Evolutionary conservation across 768 basidiomycete genomes (phyloP).

Genomic region (Ramaria sp.): DNA sequence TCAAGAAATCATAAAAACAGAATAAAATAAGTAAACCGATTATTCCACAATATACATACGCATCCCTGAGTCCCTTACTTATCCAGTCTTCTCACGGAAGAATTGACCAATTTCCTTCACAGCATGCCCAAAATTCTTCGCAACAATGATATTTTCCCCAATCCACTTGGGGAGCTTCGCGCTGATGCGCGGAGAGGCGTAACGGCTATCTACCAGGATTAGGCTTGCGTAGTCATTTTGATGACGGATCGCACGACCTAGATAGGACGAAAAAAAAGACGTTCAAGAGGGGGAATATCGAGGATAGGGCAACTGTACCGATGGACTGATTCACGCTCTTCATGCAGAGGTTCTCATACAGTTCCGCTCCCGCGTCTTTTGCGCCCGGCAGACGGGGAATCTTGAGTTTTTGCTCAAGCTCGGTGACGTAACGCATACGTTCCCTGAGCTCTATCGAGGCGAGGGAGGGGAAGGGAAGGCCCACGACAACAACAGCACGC

Average conservation of each 20-base stretch:
- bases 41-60: not conserved
- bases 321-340: conserved; percentile 96
- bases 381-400: conserved; percentile 25
- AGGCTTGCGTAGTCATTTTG: conserved; percentile 86
- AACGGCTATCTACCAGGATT: conserved; percentile 79
- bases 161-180: conserved; percentile 91
- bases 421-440: conserved; percentile 79
- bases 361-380: conserved; percentile 65
- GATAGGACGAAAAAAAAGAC: not conserved
- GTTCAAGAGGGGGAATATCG: not conserved
- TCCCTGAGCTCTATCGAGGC: conserved; percentile 87
- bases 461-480: conserved; percentile 88
- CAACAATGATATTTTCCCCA: conserved; percentile 43
- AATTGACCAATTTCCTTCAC: conserved; percentile 61
- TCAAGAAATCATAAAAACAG: too few species aligned
- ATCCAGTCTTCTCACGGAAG: conserved; percentile 24
- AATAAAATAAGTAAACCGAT: not conserved
- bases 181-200: conserved; percentile 54
- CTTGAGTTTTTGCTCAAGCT: conserved; percentile 35
- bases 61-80: too few species aligned
- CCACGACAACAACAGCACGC: conserved; percentile 77
- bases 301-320: conserved; percentile 37
- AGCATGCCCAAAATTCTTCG: conserved; percentile 60
- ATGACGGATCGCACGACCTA: conserved; percentile 91
- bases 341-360: conserved; percentile 90